These are phyloP conservation scores for Coffea humblotiana DNA, from an alignment of 305 asterid species.

Conservation along the genomic window DNA sequence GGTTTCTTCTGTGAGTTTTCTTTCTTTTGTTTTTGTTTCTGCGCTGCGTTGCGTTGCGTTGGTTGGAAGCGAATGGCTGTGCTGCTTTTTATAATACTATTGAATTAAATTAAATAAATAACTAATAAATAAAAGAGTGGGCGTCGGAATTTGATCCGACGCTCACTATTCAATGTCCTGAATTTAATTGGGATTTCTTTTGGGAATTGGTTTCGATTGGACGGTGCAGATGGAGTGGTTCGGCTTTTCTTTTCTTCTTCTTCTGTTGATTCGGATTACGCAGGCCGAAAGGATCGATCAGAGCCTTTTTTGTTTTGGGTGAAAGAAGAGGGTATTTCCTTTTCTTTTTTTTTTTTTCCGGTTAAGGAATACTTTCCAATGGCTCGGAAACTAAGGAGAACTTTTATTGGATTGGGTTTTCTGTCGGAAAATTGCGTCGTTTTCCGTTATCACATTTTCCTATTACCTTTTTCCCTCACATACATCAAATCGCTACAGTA, in stretches of 20 bases:
- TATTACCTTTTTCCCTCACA: no score
- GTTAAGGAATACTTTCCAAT: no score
- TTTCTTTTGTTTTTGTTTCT: slow-evolving; percentile 34
- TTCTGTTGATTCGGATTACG: neutral
- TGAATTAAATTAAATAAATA: no score
- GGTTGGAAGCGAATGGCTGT: slow-evolving; percentile 25
- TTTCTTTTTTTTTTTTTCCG: no score
- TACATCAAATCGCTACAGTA: no score
- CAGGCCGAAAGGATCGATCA: neutral
- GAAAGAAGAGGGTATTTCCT: neutral
- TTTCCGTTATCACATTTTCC: no score
- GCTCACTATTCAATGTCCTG: slow-evolving; percentile 16
- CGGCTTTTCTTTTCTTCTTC: neutral
- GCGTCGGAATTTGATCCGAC: slow-evolving; percentile 35
- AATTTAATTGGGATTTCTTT: neutral
- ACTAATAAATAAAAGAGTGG: neutral
- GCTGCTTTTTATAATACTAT: no score
- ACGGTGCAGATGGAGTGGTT: slow-evolving; percentile 13
- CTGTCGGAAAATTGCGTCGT: no score
- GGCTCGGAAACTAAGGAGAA: no score
- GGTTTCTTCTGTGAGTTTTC: slow-evolving; percentile 27
- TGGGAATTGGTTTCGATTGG: neutral
- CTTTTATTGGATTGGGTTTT: no score
- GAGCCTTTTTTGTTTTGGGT: no score
- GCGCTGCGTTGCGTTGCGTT: slow-evolving; percentile 23